These are phyloP conservation scores for Yamadazyma taylorii DNA, from an alignment of 1,139 yeast genomes.

Conservation along the genomic window DNA sequence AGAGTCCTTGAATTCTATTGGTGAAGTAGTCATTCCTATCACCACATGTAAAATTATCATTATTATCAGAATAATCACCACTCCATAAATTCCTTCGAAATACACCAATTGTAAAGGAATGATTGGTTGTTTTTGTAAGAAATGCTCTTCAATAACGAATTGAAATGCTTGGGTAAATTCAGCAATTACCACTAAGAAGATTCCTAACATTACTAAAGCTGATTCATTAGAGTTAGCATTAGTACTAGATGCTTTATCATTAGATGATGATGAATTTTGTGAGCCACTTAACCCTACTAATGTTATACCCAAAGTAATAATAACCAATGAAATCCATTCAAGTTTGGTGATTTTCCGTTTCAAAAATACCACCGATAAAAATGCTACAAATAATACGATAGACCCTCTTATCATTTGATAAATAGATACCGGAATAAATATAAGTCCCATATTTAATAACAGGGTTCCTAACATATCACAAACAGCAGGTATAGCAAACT, in stretches of 20 bases:
- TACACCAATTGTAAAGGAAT: constrained; percentile 70
- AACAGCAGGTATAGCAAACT: constrained; percentile 59
- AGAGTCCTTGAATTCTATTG: constrained; percentile 38
- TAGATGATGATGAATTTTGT: constrained; percentile 16
- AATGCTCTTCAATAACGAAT: constrained; percentile 76
- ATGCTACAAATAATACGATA: constrained; percentile 73
- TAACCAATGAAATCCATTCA: constrained; percentile 66
- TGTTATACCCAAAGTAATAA: constrained; percentile 67
- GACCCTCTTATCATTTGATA: constrained; percentile 88
- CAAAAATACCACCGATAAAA: constrained; percentile 65
- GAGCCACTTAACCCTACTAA: constrained; percentile 74
- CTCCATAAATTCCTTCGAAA: constrained; percentile 73
- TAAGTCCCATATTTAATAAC: constrained; percentile 70
- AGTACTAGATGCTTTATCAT: constrained; percentile 9
- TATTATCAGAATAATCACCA: constrained; percentile 40
- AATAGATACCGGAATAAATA: constrained; percentile 77
- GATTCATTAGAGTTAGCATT: constrained; percentile 20
- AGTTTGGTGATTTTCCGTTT: constrained; percentile 53
- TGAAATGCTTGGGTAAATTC: constrained; percentile 72
- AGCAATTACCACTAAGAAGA: constrained; percentile 57
- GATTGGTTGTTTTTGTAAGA: constrained; percentile 53
- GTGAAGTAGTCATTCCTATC: constrained; percentile 33
- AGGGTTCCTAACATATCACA: constrained; percentile 79
- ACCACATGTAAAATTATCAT: constrained; percentile 47
- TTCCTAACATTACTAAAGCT: constrained; percentile 50